phyloP scores from a whole-genome alignment of 768 basidiomycete species.

The Suillus sp. region DNA sequence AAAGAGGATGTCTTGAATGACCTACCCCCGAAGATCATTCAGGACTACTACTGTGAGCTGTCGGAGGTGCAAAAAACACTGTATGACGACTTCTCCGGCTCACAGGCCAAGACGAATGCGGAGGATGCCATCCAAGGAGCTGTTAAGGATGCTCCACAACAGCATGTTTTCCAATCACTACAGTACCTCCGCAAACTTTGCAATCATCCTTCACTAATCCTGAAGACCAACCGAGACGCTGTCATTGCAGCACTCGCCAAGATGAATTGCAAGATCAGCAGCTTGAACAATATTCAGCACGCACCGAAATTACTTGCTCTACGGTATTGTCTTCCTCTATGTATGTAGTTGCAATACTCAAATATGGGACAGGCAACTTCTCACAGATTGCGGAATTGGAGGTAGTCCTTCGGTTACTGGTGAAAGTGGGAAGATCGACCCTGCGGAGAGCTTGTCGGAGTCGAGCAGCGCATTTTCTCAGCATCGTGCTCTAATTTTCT shows the following conservation, averaged over 20 bases:
- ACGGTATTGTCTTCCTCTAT: conserved; percentile 52
- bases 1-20: conserved; percentile 98
- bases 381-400: conserved; percentile 95
- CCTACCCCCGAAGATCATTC: conserved; percentile 98
- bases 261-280: conserved; percentile 46
- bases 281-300: conserved; percentile 79
- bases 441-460: conserved; percentile 58
- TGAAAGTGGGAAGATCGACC: conserved; percentile 69
- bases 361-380: conserved; percentile 69
- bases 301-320: conserved; percentile 94
- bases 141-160: conserved; percentile 51
- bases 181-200: conserved; percentile 97
- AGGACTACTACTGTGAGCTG: conserved; percentile 98
- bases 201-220: conserved; percentile 92
- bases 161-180: conserved; percentile 95
- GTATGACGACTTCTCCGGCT: conserved; percentile 91
- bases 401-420: conserved; percentile 38
- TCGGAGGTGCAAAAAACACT: conserved; percentile 92
- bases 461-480: conserved; percentile 72
- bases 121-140: conserved; percentile 59
- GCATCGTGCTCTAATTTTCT: conserved; percentile 98
- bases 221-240: conserved; percentile 69
- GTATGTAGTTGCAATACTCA: not conserved
- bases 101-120: conserved; percentile 64
- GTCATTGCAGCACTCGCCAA: conserved; percentile 59